phyloP scores from a whole-genome alignment of 1,284 basidiomycete genomes.

The Pyrrhoderma lamaoense region DNA sequence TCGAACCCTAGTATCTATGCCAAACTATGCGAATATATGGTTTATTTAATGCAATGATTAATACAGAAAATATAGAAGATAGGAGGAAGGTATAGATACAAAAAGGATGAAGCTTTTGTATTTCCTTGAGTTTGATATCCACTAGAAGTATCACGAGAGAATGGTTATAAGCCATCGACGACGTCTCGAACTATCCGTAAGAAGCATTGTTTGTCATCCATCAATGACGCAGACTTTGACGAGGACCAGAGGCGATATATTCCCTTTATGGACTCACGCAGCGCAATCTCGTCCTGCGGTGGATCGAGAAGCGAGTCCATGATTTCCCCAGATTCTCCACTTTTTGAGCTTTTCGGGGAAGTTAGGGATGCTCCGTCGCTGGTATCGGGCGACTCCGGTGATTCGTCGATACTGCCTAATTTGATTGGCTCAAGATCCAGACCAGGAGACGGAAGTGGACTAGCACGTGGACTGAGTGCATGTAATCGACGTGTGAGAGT shows the following conservation, averaged over 20 bases:
- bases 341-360: neutral
- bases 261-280: conserved; percentile 38
- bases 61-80: neutral
- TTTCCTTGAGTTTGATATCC: too few species aligned
- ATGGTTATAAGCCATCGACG: neutral
- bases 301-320: neutral
- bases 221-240: conserved; percentile 18
- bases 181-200: conserved; percentile 28
- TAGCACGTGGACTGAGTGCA: conserved; percentile 12
- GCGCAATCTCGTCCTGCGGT: neutral
- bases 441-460: conserved; percentile 6
- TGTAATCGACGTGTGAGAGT: conserved; percentile 10
- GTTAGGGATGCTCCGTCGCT: conserved; percentile 11
- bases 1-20: too few species aligned
- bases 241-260: conserved; percentile 43
- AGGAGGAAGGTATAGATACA: neutral
- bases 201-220: conserved; percentile 31
- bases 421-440: neutral
- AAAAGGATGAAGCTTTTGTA: neutral
- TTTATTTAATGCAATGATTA: neutral
- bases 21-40: neutral
- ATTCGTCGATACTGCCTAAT: neutral
- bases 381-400: conserved; percentile 3
- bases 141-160: neutral
- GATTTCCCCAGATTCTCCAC: neutral